Evolutionary conservation across 441 rosid genomes (phyloP).

Genomic region (Gossypium davidsonii): DNA sequence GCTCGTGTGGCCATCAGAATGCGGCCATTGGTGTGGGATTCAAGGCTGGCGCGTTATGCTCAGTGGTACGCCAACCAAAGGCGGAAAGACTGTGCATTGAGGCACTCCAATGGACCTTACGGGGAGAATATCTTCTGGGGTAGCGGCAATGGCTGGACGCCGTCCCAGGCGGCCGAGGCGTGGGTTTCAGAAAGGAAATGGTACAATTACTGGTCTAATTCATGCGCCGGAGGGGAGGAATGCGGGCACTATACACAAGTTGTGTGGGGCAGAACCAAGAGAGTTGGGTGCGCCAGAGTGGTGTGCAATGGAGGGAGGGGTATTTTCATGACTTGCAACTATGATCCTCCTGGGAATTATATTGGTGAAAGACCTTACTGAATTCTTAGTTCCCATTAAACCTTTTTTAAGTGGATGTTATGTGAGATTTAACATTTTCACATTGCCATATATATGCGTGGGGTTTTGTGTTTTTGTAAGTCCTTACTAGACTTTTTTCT

Average conservation of each 20-base stretch:
- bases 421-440: not conserved
- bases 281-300: conserved; percentile 48
- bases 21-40: conserved; percentile 44
- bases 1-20: conserved; percentile 34
- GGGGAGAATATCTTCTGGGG: conserved; percentile 77
- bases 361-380: conserved; percentile 78
- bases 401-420: not conserved
- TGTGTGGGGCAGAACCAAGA: conserved; percentile 47
- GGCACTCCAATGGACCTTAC: conserved; percentile 51
- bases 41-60: conserved; percentile 34
- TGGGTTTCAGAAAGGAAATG: conserved; percentile 45
- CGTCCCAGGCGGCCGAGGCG: conserved; percentile 38
- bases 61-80: conserved; percentile 45
- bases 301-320: conserved; percentile 44
- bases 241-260: conserved; percentile 73
- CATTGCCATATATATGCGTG: not conserved
- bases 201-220: conserved; percentile 37
- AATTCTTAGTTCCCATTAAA: conserved; percentile 19
- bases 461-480: not conserved
- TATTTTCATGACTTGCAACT: conserved; percentile 77
- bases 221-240: conserved; percentile 36
- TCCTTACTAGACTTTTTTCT: not conserved
- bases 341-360: conserved; percentile 90
- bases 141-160: conserved; percentile 47
- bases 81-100: conserved; percentile 42